Evolutionary conservation across 176 grass and related monocot species (phyloP), one percentile per base, ranked within the genome.

Genomic region (Saccharum spontaneum): DNA sequence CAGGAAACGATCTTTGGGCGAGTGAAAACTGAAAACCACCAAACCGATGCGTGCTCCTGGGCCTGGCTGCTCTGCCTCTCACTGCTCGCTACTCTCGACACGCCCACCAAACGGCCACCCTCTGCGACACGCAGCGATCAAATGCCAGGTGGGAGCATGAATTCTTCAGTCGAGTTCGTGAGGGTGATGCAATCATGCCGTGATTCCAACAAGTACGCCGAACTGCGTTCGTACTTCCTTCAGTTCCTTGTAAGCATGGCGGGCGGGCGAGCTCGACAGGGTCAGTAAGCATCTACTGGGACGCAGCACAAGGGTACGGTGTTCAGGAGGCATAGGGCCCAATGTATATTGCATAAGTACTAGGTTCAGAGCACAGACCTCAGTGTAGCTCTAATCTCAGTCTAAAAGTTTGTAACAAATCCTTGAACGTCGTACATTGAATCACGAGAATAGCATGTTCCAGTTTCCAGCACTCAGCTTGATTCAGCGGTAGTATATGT

Each of bases 371-470:
- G 24, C 24, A 6, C 23, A 14, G 60, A 28, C 28, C 5, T 54
- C 33, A 34, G 20, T 23, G 5, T 61, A 39, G 5, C 48, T 54
- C 4, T 76, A 74, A 52, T 17, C 71, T 33, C 44, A 10, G 71
- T 64, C 24, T n/a, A n/a, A n/a, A n/a, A n/a, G n/a, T n/a, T n/a
- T 61, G 20, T 23, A 50, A 68, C 63, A 68, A 81, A 69, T 81
- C 79, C 44, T 81, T 24, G 64, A 12, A 22, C 23, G 9, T 24
- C 40, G 39, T 66, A 22, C 4, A 66, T 4, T 46, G 77, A 66
- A n/a, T 48, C 72, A 75, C 46, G 18, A 15, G 61, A 38, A 59
- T 20, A 14, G 10, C 48, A 38, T 23, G 34, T 7, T 22, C 26
- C 24, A 63, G 11, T 28, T 65, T 1, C 11, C 23, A 41, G n/a